Percentiles rank a stretch among this genome's conserved stretches.
phyloP scores from a whole-genome alignment of 768 basidiomycete genomes.

The Mycena olivaceomarginata region DNA sequence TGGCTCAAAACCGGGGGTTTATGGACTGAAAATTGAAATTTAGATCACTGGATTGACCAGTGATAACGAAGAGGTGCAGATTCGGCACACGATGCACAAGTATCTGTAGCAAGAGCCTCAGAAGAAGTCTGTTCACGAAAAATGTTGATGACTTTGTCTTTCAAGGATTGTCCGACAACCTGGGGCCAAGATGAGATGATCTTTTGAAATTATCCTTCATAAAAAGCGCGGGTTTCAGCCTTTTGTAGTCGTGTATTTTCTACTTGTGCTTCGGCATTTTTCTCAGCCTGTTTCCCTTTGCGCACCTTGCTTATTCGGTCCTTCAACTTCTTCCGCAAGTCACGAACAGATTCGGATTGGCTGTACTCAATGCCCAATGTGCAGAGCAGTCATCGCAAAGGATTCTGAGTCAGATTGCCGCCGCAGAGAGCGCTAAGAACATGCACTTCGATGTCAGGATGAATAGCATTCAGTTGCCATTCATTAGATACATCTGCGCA shows the following conservation, averaged over 20 bases:
- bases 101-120: not conserved
- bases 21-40: too few relatives aligned
- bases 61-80: not conserved
- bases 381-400: not conserved
- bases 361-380: not conserved
- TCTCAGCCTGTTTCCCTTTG: slow-evolving; percentile 11
- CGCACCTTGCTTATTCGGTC: not conserved
- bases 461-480: slow-evolving; percentile 4
- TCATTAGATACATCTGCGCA: slow-evolving; percentile 18
- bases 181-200: slow-evolving; percentile 17
- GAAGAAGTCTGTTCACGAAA: slow-evolving; percentile 23
- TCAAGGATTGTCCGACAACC: slow-evolving; percentile 21
- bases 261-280: not conserved
- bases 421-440: not conserved
- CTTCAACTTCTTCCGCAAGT: not conserved
- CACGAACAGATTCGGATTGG: not conserved
- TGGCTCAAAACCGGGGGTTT: too few relatives aligned
- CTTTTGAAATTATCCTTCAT: not conserved
- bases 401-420: not conserved
- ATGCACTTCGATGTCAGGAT: slow-evolving; percentile 25
- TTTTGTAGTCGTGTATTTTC: not conserved
- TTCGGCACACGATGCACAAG: slow-evolving; percentile 11
- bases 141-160: slow-evolving; percentile 7
- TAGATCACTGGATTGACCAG: not conserved
- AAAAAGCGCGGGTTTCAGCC: not conserved